phyloP scores from a whole-genome alignment of 768 basidiomycete genomes.

The Suillus weaverae region DNA sequence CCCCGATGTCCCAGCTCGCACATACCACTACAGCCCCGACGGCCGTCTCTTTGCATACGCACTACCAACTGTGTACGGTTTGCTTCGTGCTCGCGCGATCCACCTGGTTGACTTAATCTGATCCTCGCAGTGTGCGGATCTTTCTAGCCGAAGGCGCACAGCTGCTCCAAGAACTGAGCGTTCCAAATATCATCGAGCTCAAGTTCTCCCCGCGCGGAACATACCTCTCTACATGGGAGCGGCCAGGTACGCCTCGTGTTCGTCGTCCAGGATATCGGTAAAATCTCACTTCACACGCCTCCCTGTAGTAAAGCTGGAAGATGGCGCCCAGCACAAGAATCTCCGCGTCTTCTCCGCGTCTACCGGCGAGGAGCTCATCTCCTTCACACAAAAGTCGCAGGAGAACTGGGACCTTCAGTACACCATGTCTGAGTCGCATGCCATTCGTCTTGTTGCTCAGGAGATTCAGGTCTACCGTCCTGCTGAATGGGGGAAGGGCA shows the following conservation, averaged over 20 bases:
- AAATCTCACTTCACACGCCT: slow-evolving; percentile 6
- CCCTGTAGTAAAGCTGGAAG: slow-evolving; percentile 74
- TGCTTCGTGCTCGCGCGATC: slow-evolving; percentile 17
- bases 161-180: slow-evolving; percentile 71
- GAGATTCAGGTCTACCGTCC: slow-evolving; percentile 87
- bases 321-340: slow-evolving; percentile 91
- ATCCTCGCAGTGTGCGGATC: slow-evolving; percentile 62
- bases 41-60: slow-evolving; percentile 88
- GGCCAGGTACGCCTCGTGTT: slow-evolving; percentile 58
- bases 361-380: slow-evolving; percentile 82
- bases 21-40: slow-evolving; percentile 80
- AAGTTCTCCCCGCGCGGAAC: slow-evolving; percentile 92
- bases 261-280: slow-evolving; percentile 17
- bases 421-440: slow-evolving; percentile 86
- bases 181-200: slow-evolving; percentile 79
- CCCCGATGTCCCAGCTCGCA: slow-evolving; percentile 73
- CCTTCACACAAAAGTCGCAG: slow-evolving; percentile 87
- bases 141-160: slow-evolving; percentile 72
- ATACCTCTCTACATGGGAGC: slow-evolving; percentile 94
- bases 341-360: slow-evolving; percentile 85
- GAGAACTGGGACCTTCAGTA: slow-evolving; percentile 93
- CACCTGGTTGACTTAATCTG: slow-evolving; percentile 16
- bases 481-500: slow-evolving; percentile 74
- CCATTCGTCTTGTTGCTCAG: slow-evolving; percentile 72
- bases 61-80: slow-evolving; percentile 67